Conservation (phyloP, 2,329 filamentous ascomycete genomes). For the Hymenoscyphus fraxineus region DNA sequence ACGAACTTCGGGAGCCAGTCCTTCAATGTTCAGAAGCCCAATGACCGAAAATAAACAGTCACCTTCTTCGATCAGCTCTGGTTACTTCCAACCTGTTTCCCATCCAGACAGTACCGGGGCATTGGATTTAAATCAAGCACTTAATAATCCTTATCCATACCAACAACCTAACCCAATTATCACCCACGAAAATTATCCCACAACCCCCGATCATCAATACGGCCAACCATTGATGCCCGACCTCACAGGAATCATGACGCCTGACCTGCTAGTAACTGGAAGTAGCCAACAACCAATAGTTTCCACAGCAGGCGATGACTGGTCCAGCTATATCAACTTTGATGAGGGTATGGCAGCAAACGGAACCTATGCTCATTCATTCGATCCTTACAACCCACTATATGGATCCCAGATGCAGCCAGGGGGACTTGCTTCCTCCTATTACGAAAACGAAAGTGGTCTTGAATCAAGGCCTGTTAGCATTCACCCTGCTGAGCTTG, state of each 20-base stretch:
- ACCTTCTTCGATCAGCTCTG: neutral
- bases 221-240: neutral
- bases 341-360: neutral
- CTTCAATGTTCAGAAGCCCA: neutral
- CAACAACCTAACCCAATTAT: neutral
- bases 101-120: neutral
- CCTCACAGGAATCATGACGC: neutral
- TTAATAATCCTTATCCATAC: neutral
- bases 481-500: neutral
- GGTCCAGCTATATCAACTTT: neutral
- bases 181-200: neutral
- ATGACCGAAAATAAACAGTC: neutral
- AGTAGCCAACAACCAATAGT: neutral
- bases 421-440: neutral
- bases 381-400: neutral
- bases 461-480: neutral
- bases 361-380: neutral
- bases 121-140: neutral
- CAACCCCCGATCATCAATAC: neutral
- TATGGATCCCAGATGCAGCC: neutral
- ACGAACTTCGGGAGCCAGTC: neutral
- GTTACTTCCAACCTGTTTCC: neutral
- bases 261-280: neutral
- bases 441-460: neutral
- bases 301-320: neutral